Base-by-base conservation (phyloP, 2,329 filamentous ascomycete genomes). In the Neofusicoccum sp. region DNA sequence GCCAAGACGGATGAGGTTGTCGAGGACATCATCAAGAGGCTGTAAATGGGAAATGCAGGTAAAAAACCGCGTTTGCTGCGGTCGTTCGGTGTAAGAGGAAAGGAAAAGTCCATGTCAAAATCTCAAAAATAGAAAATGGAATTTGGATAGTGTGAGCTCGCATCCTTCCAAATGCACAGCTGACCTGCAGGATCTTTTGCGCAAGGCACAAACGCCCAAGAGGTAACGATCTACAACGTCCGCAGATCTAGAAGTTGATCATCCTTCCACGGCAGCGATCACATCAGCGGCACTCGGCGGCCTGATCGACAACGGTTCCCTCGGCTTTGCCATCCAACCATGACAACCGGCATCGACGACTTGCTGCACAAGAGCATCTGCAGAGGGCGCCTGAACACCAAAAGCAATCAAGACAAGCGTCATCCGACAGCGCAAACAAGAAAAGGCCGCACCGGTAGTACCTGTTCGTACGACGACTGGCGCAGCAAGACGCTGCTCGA, bases 1-100 rank as follows among this genome's bases (percentile, higher is more conserved):
- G 91, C 93, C 51, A 89, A 84, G 66, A 98, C 95, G 4, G 84
- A 90, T 68, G 86, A 98, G 78, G 91, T 98, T 33, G 80, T 97
- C 48, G 83, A 90, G 70, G 93, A 98, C 77, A 89, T 98, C 54
- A 82, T 97, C 66, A 90, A 82, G 81, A 86, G 89, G 71, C 76
- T 97, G 78, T 97, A 89, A 53, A 36, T 20, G 8, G 51, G 51
- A 41, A 41, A 56, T 56, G 51, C 51, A 56, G 43, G 43, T 56
- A 40, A 30, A 26, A 26, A 12, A n/a, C 8, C n/a, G 48, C 31
- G 48, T 33, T 8, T 34, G 16, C 16, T 51, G 33, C 20, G 48
- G 24, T 12, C n/a, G 9, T 30, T 24, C 38, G 34, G 43, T 33
- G 38, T 56, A 44, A 53, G 34, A 3, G 30, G 28, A 31, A 43